A percentile compares a stretch with the other conserved stretches of the same genome.
Evolutionary conservation across 345 rosid genomes (phyloP).

Genomic region (Euclidium syriacum): DNA sequence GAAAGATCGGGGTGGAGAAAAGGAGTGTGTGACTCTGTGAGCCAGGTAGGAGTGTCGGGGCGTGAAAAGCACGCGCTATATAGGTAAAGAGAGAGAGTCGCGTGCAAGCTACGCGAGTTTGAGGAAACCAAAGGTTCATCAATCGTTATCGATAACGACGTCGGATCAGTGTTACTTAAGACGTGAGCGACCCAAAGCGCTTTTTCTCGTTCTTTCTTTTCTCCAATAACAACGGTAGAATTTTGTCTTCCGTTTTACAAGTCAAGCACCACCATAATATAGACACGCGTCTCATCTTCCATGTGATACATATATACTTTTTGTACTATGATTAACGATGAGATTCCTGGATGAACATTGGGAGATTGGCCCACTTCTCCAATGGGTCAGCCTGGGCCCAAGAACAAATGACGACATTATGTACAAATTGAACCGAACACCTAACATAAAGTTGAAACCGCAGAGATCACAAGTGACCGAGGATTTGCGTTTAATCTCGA

Average conservation of each 20-base stretch:
- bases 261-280: neutral
- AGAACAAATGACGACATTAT: conserved; percentile 7
- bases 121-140: conserved; percentile 10
- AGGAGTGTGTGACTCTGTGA: neutral
- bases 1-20: no score
- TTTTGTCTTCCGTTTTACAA: neutral
- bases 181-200: conserved; percentile 13
- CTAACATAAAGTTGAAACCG: neutral
- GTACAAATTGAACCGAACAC: neutral
- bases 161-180: conserved; percentile 22
- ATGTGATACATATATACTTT: neutral
- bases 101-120: conserved; percentile 26
- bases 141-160: conserved; percentile 19
- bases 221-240: conserved; percentile 11
- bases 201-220: neutral
- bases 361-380: neutral
- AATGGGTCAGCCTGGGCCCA: conserved; percentile 1
- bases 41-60: neutral
- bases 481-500: neutral
- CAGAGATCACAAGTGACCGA: neutral
- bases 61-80: conserved; percentile 3
- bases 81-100: neutral
- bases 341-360: neutral
- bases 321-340: neutral
- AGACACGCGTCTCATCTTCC: conserved; percentile 15